Percentiles rank a stretch among this genome's conserved stretches.
Conservation (phyloP, 1,139 yeast species). For the Yamadazyma conglobata region DNA sequence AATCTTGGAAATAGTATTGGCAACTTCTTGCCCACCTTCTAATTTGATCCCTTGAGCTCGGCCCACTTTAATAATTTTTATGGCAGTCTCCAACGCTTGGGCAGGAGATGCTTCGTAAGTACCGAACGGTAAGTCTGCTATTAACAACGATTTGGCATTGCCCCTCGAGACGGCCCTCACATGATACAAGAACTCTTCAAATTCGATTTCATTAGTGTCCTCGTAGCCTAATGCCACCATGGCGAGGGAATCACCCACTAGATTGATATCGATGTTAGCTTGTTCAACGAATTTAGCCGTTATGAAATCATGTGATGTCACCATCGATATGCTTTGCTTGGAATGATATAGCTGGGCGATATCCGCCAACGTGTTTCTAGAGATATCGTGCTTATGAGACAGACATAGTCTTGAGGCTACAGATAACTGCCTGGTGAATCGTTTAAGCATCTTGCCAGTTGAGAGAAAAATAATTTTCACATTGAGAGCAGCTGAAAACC, state of each 20-base stretch:
- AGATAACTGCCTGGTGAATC: constrained; percentile 4
- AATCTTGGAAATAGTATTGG: constrained; percentile 43
- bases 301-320: constrained; percentile 87
- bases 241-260: constrained; percentile 90
- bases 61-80: constrained; percentile 59
- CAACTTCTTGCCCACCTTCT: constrained; percentile 77
- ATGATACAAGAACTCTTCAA: constrained; percentile 79
- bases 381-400: constrained; percentile 14
- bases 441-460: no score
- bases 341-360: constrained; percentile 39
- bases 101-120: constrained; percentile 63
- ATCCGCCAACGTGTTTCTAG: constrained; percentile 36
- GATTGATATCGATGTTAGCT: constrained; percentile 64
- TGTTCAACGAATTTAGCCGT: constrained; percentile 71
- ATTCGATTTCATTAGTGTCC: constrained; percentile 69
- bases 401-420: constrained; percentile 3
- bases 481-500: no score
- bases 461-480: no score
- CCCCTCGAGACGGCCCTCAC: constrained; percentile 77
- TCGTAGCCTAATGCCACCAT: constrained; percentile 87
- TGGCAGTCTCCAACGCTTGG: constrained; percentile 65
- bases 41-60: constrained; percentile 75
- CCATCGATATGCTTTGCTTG: constrained; percentile 60
- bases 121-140: constrained; percentile 93
- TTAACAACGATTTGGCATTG: constrained; percentile 55